Evolutionary conservation across 345 rosid species (phyloP), one percentile per base, ranked within the genome.

Genomic region (Citrus hindsii): DNA sequence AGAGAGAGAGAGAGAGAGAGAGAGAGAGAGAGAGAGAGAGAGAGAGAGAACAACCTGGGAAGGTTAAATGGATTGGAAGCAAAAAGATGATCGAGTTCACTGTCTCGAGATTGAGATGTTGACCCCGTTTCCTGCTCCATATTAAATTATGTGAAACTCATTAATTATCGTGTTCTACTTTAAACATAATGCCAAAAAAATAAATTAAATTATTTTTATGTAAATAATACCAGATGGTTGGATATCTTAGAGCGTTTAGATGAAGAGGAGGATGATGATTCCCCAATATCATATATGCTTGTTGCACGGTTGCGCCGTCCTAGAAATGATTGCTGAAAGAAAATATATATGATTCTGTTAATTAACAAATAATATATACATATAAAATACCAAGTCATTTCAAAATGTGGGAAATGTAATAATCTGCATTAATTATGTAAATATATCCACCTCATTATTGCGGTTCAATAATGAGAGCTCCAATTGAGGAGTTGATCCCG

Each of bases 241-340:
- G 46, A 25, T 79, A 77, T 84, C 88, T 63, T 81, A n/a, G 53
- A 6, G 32, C 85, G 85, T 65, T 83, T 86, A 37, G 76, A 59
- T n/a, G 64, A 32, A 53, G 67, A 74, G 25, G 82, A n/a, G 71
- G 59, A n/a, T 6, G 78, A 75, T 6, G 82, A 30, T 67, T 79
- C 82, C 40, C 76, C 83, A 24, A 21, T 2, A 33, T 79, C 83
- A 37, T 35, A 53, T 16, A 60, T 51, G 68, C 35, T 71, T 9
- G 72, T 66, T 27, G 68, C 56, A 73, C 33, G 62, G 69, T 16
- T 37, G 2, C 63, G 70, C 19, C 28, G 65, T 58, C 64, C 51
- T 5, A 24, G 10, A 71, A 24, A 59, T 78, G 12, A 48, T 28
- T 66, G 65, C 82, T 80, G 21, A 56, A 59, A 18, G 59, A 32